phyloP scores from a whole-genome alignment of 225 moss, liverwort and hornwort genomes.

The Polytrichum formosum region DNA sequence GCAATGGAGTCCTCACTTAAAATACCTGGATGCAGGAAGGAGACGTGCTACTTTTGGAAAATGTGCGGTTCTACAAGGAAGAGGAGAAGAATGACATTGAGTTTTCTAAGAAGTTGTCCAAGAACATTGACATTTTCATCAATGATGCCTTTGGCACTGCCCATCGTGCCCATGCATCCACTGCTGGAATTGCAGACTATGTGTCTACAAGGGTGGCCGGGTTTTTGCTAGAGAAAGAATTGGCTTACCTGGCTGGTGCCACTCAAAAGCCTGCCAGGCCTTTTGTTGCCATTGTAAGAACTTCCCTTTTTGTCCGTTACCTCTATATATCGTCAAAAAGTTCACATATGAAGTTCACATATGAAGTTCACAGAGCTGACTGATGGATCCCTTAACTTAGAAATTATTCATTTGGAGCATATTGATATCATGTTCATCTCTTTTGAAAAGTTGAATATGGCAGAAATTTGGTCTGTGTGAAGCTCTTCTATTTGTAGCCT shows the following conservation, averaged over 20 bases:
- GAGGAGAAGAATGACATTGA: conserved; percentile 86
- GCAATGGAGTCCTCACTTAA: too few species aligned
- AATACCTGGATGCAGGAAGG: conserved; percentile 43
- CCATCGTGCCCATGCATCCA: conserved; percentile 90
- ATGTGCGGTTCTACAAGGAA: conserved; percentile 93
- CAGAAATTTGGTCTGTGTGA: too few species aligned
- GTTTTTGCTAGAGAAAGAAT: conserved; percentile 81
- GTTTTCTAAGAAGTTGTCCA: conserved; percentile 76
- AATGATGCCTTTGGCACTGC: conserved; percentile 98
- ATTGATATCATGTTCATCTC: too few species aligned
- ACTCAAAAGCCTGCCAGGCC: conserved; percentile 67
- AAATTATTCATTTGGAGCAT: too few species aligned
- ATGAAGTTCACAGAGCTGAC: too few species aligned
- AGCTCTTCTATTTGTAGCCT: not conserved
- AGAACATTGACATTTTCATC: conserved; percentile 68
- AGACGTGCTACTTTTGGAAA: conserved; percentile 76
- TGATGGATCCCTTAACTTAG: too few species aligned
- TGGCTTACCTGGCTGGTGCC: conserved; percentile 78
- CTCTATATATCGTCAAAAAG: too few species aligned
- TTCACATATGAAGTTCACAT: too few species aligned
- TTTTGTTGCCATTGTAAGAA: conserved; percentile 85
- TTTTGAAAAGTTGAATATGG: too few species aligned
- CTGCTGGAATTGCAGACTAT: conserved; percentile 75
- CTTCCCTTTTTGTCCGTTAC: too few species aligned
- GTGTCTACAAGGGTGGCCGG: conserved; percentile 70